Percentiles rank a stretch among this genome's conserved stretches.
Evolutionary conservation across 225 moss, liverwort and hornwort species (phyloP).

Genomic region (Physcomitrellopsis africana): DNA sequence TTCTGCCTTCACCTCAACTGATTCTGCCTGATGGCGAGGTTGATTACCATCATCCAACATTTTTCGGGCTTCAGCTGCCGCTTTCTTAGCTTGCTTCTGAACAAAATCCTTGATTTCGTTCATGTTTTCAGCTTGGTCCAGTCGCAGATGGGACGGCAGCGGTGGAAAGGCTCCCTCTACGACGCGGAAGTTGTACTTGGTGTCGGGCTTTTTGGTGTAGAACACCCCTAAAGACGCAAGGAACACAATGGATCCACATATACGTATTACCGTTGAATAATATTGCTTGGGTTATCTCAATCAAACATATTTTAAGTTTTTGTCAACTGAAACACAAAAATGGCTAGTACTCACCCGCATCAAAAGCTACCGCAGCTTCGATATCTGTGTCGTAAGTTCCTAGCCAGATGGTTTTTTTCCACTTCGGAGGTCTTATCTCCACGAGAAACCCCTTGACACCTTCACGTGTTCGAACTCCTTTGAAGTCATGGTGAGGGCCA

Average conservation of each 20-base stretch:
- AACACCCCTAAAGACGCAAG: conserved; percentile 36
- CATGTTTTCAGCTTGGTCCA: conserved; percentile 35
- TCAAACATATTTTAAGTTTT: too few relatives aligned
- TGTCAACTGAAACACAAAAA: too few relatives aligned
- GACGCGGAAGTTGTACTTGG: conserved; percentile 38
- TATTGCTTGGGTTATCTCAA: too few relatives aligned
- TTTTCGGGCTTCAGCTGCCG: conserved; percentile 24
- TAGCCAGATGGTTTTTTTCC: conserved; percentile 62
- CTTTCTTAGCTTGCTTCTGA: conserved; percentile 34
- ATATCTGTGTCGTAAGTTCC: conserved; percentile 46
- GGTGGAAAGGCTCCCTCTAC: conserved; percentile 39
- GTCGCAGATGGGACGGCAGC: conserved; percentile 29
- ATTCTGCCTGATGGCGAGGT: too few relatives aligned
- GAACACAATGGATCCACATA: too few relatives aligned
- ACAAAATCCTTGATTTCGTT: conserved; percentile 52
- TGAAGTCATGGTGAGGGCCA: conserved; percentile 27
- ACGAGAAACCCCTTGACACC: conserved; percentile 48
- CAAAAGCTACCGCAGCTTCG: conserved; percentile 54
- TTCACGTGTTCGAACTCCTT: conserved; percentile 49
- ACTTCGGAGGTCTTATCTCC: conserved; percentile 53
- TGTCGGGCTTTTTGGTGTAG: conserved; percentile 49
- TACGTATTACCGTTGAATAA: too few relatives aligned
- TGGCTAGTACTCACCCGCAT: conserved; percentile 34
- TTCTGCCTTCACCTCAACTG: too few relatives aligned
- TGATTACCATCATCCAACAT: too few relatives aligned